phyloP scores from a whole-genome alignment of 495 filamentous ascomycete genomes.

The Bathelium albidoporum region DNA sequence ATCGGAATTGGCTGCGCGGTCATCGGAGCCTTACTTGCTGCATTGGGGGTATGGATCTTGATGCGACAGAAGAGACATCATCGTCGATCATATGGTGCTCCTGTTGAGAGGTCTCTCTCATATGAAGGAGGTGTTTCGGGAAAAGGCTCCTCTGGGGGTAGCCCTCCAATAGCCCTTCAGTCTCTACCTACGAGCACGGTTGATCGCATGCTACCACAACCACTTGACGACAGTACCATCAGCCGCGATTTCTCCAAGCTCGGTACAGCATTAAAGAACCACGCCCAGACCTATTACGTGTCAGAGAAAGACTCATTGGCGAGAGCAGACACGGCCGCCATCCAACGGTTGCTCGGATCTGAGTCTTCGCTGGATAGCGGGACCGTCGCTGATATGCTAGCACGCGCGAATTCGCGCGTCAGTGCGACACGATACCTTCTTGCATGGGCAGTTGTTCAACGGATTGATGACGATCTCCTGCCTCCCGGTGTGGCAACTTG shows the following conservation, averaged over 20 bases:
- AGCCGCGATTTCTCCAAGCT: conserved; percentile 27
- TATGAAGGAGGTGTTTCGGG: background rate
- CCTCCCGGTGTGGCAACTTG: conserved; percentile 23
- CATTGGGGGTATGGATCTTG: conserved; percentile 14
- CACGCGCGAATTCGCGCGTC: conserved; percentile 20
- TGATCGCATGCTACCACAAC: conserved; percentile 21
- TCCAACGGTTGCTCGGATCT: conserved; percentile 5
- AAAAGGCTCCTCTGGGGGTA: background rate
- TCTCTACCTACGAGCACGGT: background rate
- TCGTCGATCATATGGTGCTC: background rate
- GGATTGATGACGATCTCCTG: conserved; percentile 24
- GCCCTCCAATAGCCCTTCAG: background rate
- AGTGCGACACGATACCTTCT: conserved; percentile 21
- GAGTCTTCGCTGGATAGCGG: conserved; percentile 14
- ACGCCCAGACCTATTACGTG: conserved; percentile 33
- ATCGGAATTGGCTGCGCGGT: conserved; percentile 20
- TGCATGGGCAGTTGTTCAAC: conserved; percentile 25
- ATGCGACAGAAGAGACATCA: conserved; percentile 2
- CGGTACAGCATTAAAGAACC: conserved; percentile 30
- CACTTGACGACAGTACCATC: conserved; percentile 28
- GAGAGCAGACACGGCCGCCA: conserved; percentile 7
- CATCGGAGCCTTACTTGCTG: conserved; percentile 19
- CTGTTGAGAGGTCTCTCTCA: background rate
- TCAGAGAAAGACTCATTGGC: background rate
- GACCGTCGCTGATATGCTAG: conserved; percentile 14